phyloP scores from a whole-genome alignment of 495 filamentous ascomycete genomes.

The Aspergillus cristatus region DNA sequence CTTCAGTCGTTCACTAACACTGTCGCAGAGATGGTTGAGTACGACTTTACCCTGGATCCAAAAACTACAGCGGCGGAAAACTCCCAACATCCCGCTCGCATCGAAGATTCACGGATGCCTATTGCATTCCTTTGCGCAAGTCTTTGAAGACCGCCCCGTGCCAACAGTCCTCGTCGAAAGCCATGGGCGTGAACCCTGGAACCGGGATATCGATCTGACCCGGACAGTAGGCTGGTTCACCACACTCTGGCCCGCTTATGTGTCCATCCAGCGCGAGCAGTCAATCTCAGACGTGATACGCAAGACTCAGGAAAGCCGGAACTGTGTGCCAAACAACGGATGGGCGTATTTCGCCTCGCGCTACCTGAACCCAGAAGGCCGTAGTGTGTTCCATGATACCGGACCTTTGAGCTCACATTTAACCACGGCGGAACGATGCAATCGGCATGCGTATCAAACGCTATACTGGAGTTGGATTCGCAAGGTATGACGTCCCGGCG shows the following conservation, averaged over 20 bases:
- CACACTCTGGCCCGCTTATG: too few relatives aligned
- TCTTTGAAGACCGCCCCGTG: slow-evolving; percentile 32
- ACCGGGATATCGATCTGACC: slow-evolving; percentile 5
- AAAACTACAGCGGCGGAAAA: too few relatives aligned
- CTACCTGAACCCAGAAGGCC: slow-evolving; percentile 6
- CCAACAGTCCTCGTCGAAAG: slow-evolving; percentile 28
- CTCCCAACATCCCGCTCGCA: too few relatives aligned
- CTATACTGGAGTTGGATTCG: too few relatives aligned
- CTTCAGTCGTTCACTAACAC: too few relatives aligned
- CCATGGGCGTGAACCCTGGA: slow-evolving; percentile 23
- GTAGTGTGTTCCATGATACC: slow-evolving; percentile 10
- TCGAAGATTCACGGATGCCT: slow-evolving; percentile 1
- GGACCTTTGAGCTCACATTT: slow-evolving; percentile 34
- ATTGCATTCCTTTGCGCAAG: slow-evolving; percentile 35
- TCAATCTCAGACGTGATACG: too few relatives aligned
- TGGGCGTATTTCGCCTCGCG: slow-evolving; percentile 22
- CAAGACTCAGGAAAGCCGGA: slow-evolving; percentile 17
- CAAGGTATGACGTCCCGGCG: not conserved
- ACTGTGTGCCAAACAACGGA: slow-evolving; percentile 20
- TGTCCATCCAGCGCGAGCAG: too few relatives aligned
- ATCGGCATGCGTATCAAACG: slow-evolving; percentile 16
- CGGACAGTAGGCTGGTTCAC: slow-evolving; percentile 16
- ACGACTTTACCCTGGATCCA: too few relatives aligned
- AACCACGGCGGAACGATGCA: slow-evolving; percentile 29
- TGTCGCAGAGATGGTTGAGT: too few relatives aligned